Evolutionary conservation across 1,139 yeast genomes (phyloP).

Genomic region (Scheffersomyces cryptocercus): DNA sequence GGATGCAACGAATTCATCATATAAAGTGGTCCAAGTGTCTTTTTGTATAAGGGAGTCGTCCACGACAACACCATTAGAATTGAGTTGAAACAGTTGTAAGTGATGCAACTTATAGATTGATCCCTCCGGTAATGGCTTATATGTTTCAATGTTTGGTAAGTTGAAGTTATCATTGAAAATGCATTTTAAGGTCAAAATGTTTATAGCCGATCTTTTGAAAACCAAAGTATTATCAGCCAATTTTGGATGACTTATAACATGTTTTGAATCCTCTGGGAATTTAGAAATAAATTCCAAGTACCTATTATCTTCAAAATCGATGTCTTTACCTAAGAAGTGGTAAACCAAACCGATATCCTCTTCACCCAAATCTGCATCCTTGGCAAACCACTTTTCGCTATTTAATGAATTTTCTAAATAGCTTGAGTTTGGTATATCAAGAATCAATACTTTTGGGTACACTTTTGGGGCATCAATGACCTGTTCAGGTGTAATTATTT

Average conservation of each 20-base stretch:
- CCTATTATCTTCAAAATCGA: slow-evolving; percentile 48
- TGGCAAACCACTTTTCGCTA: slow-evolving; percentile 28
- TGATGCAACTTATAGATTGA: slow-evolving; percentile 27
- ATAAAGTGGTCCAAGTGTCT: slow-evolving; percentile 43
- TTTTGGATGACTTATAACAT: slow-evolving; percentile 70
- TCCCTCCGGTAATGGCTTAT: slow-evolving; percentile 16
- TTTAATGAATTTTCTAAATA: slow-evolving; percentile 51
- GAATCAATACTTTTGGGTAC: slow-evolving; percentile 61
- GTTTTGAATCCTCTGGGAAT: slow-evolving; percentile 54
- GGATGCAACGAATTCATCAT: slow-evolving; percentile 41
- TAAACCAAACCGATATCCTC: slow-evolving; percentile 58
- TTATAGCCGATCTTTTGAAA: slow-evolving; percentile 54
- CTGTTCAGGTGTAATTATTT: slow-evolving; percentile 61
- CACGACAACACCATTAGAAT: slow-evolving; percentile 21
- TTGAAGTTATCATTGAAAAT: slow-evolving; percentile 55
- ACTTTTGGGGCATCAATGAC: slow-evolving; percentile 65
- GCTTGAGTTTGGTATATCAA: slow-evolving; percentile 67
- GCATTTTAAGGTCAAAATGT: slow-evolving; percentile 58
- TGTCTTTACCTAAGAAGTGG: slow-evolving; percentile 69
- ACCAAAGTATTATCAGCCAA: slow-evolving; percentile 62
- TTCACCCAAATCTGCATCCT: slow-evolving; percentile 27
- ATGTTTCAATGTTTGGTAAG: slow-evolving; percentile 39
- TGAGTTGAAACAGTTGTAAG: slow-evolving; percentile 31
- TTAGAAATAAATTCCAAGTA: slow-evolving; percentile 50
- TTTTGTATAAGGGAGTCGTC: slow-evolving; percentile 21